These are phyloP conservation scores for Coelastrella sp. DNA, from an alignment of 139 green algal genomes.

Conservation along the genomic window DNA sequence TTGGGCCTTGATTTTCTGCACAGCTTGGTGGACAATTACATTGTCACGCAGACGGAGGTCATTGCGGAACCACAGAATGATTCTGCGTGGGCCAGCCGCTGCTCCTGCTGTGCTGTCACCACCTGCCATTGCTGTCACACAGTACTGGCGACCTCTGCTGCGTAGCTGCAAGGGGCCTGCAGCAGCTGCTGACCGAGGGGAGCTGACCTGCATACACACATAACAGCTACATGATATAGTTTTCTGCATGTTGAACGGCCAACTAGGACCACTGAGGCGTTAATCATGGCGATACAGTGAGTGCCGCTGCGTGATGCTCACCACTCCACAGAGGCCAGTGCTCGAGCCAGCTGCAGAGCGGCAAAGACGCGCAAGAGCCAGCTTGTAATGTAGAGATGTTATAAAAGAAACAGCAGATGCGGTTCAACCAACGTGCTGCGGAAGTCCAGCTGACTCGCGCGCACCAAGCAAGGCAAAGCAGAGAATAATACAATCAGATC, in stretches of 20 bases:
- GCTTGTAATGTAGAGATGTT: background rate
- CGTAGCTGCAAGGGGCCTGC: conserved; percentile 30
- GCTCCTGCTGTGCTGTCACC: background rate
- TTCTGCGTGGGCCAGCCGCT: conserved; percentile 40
- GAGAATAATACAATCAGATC: no score
- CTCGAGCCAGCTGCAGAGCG: background rate
- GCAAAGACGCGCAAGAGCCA: conserved; percentile 3
- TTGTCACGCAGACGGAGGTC: conserved; percentile 95
- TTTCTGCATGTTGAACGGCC: background rate
- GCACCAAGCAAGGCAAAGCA: no score
- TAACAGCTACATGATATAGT: background rate
- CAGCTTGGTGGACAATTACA: conserved; percentile 74
- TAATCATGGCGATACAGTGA: no score
- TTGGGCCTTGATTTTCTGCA: conserved; percentile 61
- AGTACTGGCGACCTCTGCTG: background rate
- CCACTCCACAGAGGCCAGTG: background rate
- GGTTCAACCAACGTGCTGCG: no score
- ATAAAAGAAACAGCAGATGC: no score
- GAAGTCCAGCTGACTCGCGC: no score
- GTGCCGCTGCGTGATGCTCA: background rate
- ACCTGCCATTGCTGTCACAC: conserved; percentile 27
- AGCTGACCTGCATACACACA: background rate
- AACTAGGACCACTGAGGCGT: no score
- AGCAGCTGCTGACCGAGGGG: background rate
- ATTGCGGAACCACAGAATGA: conserved; percentile 93